Conservation (phyloP, 208 protist species). For the Trypanosoma brucei region DNA sequence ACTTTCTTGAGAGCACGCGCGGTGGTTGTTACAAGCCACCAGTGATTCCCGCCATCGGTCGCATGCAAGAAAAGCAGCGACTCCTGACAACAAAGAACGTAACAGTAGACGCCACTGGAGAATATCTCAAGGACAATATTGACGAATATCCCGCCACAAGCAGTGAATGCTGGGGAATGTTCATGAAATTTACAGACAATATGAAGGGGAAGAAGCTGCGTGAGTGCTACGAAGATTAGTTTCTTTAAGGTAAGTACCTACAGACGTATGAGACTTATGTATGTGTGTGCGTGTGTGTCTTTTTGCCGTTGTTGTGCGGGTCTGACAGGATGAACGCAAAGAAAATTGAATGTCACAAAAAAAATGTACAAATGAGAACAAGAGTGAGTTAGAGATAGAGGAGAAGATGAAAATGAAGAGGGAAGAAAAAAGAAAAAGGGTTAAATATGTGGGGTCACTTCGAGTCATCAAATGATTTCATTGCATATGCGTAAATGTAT, state of each 20-base stretch:
- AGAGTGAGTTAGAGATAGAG: not conserved
- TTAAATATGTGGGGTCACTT: no score
- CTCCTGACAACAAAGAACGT: constrained; percentile 79
- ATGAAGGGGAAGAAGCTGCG: constrained; percentile 81
- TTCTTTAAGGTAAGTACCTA: not conserved
- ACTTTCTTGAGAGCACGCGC: constrained; percentile 3
- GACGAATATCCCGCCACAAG: constrained; percentile 68
- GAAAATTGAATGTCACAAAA: not conserved
- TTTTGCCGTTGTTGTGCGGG: not conserved
- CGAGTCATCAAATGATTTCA: no score
- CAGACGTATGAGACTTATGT: not conserved
- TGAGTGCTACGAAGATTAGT: constrained; percentile 31
- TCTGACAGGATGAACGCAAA: not conserved
- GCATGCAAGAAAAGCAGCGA: constrained; percentile 49
- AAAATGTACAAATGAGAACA: not conserved
- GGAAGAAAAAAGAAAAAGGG: not conserved
- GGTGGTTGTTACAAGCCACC: constrained; percentile 36
- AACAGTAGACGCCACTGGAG: constrained; percentile 67
- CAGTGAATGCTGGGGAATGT: constrained; percentile 42
- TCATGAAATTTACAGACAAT: constrained; percentile 55
- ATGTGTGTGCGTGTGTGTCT: no score
- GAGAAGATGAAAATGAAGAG: not conserved
- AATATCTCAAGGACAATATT: constrained; percentile 48
- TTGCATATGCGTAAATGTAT: no score
- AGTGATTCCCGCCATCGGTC: constrained; percentile 53